Evolutionary conservation across 2,329 filamentous ascomycete species (phyloP).

Genomic region (Colletotrichum incanum): DNA sequence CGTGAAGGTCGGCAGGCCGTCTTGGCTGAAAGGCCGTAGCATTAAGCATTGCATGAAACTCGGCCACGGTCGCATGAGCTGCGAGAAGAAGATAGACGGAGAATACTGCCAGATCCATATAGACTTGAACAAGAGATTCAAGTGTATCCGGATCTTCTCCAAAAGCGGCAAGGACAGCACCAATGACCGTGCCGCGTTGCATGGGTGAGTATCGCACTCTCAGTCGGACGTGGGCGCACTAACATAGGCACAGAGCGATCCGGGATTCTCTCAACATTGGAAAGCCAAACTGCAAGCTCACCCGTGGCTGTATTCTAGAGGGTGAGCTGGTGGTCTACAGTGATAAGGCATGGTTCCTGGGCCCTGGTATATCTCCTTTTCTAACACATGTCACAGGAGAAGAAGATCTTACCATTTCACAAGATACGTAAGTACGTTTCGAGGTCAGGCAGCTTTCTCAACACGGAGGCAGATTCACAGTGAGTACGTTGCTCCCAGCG

Average conservation of each 20-base stretch:
- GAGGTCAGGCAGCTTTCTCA: conserved; percentile 79
- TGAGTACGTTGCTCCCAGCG: conserved; percentile 54
- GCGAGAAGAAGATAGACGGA: conserved; percentile 88
- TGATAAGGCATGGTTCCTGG: conserved; percentile 63
- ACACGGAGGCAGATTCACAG: conserved; percentile 79
- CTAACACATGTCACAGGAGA: conserved; percentile 58
- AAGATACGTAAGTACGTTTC: conserved; percentile 86
- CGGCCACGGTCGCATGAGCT: conserved; percentile 74
- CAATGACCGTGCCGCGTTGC: conserved; percentile 74
- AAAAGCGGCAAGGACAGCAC: conserved; percentile 95
- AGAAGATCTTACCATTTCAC: conserved; percentile 81
- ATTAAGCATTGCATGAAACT: conserved; percentile 83
- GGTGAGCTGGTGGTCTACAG: conserved; percentile 88
- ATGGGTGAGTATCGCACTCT: conserved; percentile 58
- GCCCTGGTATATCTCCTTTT: neutral
- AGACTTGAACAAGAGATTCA: conserved; percentile 69
- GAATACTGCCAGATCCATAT: conserved; percentile 94
- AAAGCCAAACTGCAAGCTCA: conserved; percentile 70
- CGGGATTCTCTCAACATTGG: conserved; percentile 76
- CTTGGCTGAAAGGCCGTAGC: conserved; percentile 77
- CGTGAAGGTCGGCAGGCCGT: conserved; percentile 75
- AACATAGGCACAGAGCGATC: conserved; percentile 64
- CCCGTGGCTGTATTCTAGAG: conserved; percentile 81
- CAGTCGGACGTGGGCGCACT: conserved; percentile 33
- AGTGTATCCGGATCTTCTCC: conserved; percentile 85